Evolutionary conservation across 2,329 filamentous ascomycete genomes (phyloP), one percentile per base, ranked within the genome.

Genomic region (Trichoderma sp.): DNA sequence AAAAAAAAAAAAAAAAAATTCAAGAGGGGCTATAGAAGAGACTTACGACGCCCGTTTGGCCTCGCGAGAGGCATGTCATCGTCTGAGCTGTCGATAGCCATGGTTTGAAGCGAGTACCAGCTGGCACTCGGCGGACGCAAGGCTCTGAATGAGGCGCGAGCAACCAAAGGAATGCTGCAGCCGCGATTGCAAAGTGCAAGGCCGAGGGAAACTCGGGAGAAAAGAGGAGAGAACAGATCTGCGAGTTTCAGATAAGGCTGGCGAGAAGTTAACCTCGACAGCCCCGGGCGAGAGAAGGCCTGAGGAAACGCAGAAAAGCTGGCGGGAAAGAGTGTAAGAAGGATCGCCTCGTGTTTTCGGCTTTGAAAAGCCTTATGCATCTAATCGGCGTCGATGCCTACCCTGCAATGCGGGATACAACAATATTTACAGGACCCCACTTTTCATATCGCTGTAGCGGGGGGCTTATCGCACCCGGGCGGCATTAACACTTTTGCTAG

Each of bases 61-160:
- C 84, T 87, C 71, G 90, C 86, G 73, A 97, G 86, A 79, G 93
- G 93, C 82, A 86, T 86, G 79, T 96, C 92, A 76, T 96, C 93
- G 75, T 94, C 92, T 34, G 92, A 95, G 75, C 80, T 83, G 76
- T 82, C 80, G 64, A 81, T 85, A 76, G 80, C 80, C 84, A 87
- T 88, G 70, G 72, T 83, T 72, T 25, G 60, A 32, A 57, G 67
- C 61, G 69, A 66, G 63, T 65, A 69, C 64, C 48, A 52, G 35
- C 37, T 71, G 64, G 67, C 61, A 58, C 74, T 67, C 66, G 65
- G 45, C 48, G 25, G 53, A 67, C 42, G 60, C 63, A 68, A 69
- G 67, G 67, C 64, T 50, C 48, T 45, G 60, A 59, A 52, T 39
- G 58, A 52, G 42, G 45, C 59, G 65, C 59, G 57, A 59, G 42